Evolutionary conservation across 352 stramenopile genomes (phyloP).

Genomic region (Pythium periplocum): DNA sequence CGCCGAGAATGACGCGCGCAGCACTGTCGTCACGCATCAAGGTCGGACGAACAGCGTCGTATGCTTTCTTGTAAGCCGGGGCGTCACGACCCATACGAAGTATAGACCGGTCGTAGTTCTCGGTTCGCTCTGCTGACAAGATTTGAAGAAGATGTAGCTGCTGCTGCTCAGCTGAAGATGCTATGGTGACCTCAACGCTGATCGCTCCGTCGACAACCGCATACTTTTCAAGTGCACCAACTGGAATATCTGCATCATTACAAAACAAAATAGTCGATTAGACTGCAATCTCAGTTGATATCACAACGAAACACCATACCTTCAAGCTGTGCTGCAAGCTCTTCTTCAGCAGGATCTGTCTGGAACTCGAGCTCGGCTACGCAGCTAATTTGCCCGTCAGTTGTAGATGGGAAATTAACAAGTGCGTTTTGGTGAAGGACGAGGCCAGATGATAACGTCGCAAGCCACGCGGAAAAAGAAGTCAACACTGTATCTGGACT

Average conservation of each 20-base stretch:
- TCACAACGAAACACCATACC: constrained; percentile 17
- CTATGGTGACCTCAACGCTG: too few relatives aligned
- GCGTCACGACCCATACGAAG: constrained; percentile 27
- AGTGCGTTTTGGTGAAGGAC: too few relatives aligned
- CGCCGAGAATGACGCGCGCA: constrained; percentile 52
- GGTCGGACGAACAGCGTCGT: constrained; percentile 40
- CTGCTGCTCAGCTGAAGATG: too few relatives aligned
- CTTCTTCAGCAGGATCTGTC: constrained; percentile 6
- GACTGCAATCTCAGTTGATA: constrained; percentile 1
- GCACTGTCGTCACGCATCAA: constrained; percentile 44
- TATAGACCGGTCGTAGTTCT: constrained; percentile 8
- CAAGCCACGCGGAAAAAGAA: too few relatives aligned
- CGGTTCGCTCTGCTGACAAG: background rate
- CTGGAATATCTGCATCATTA: constrained; percentile 30
- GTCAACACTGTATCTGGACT: too few relatives aligned
- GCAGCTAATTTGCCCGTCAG: too few relatives aligned
- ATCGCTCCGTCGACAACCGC: too few relatives aligned
- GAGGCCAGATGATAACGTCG: too few relatives aligned
- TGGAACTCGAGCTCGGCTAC: too few relatives aligned
- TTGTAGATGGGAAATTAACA: too few relatives aligned
- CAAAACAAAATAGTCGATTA: background rate
- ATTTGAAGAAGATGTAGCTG: too few relatives aligned
- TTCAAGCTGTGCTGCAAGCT: constrained; percentile 40
- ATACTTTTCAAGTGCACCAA: constrained; percentile 54
- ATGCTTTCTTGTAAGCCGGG: constrained; percentile 36